Evolutionary conservation across 352 stramenopile species (phyloP).

Genomic region (Phytophthora sp.): DNA sequence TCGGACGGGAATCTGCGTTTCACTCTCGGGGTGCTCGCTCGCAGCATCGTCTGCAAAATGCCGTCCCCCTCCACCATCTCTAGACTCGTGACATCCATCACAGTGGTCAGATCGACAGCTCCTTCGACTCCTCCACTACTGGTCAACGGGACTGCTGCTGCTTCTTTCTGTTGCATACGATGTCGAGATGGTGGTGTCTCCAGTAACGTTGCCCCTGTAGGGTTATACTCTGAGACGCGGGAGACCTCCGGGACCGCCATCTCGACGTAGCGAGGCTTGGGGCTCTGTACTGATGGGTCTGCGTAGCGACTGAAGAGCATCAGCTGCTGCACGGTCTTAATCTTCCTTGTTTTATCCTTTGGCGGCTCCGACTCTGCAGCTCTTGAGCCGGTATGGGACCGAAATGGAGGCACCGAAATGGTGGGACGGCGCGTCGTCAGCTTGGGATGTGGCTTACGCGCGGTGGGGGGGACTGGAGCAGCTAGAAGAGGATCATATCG

Average conservation of each 20-base stretch:
- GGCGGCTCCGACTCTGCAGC: not conserved
- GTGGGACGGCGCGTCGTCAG: not conserved
- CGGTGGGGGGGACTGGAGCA: not conserved
- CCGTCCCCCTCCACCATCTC: conserved; percentile 74
- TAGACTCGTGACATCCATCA: conserved; percentile 43
- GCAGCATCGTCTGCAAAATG: conserved; percentile 61
- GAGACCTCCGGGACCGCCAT: not conserved
- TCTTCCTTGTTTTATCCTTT: conserved; percentile 10
- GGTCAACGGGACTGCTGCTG: not conserved
- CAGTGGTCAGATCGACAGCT: conserved; percentile 52
- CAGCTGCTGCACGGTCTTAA: conserved; percentile 5
- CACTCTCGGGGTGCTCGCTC: conserved; percentile 46
- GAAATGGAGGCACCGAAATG: no score
- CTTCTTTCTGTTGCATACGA: not conserved
- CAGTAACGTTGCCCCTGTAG: conserved; percentile 9
- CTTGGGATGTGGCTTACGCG: no score
- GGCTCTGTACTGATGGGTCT: conserved; percentile 26
- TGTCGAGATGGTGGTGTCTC: conserved; percentile 14
- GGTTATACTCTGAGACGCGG: conserved; percentile 2
- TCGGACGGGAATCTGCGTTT: conserved; percentile 62
- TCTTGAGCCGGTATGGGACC: no score
- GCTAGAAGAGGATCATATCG: conserved; percentile 5
- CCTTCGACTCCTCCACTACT: no score
- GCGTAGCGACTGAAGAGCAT: conserved; percentile 35
- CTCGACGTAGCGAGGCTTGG: not conserved